Evolutionary conservation across 805 yeast genomes (phyloP), one percentile per base, ranked within the genome.

Genomic region (Pichia phayaonensis): DNA sequence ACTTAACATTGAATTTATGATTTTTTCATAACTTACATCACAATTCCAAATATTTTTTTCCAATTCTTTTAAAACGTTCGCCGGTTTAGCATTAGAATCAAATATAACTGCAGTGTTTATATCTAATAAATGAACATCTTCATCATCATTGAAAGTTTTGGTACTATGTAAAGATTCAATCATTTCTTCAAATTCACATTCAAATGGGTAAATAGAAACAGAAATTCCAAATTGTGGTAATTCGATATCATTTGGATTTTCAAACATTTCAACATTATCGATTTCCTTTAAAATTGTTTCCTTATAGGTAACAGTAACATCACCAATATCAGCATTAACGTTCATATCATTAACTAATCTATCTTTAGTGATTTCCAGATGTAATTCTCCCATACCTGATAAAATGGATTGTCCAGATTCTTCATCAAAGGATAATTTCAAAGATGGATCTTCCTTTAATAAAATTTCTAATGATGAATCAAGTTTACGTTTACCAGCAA

Each of bases 321-420:
- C 83, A 44, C 97, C 90, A 40, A 89, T 74, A 31, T 82, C 83
- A 1, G 87, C 85, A 50, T 83, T 81, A 3, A 95, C 96, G 63
- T 84, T 84, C 75, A 90, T 74, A 51, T 89, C 96, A 42, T 77
- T 78, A n/a, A 87, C 68, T 41, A 90, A 73, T 49, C 97, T 73
- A 59, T 88, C 94, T 45, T 74, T 75, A 1, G 94, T 86, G 56
- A 94, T 90, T 58, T 94, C 98, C 46, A 94, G 73, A 68, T 94
- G 99, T 45, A 94, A 73, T 62, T 94, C 98, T 40, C 99, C 99
- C 98, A 92, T 92, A 31, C 99, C 99, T 20, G 96, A 83, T 29
- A 94, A 67, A 26, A 90, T 77, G 2, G 90, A 83, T 68, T 94
- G 97, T 8, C 94, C 96, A 50, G 88, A 73, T 58, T 92, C 98